Base-by-base conservation (phyloP, 768 basidiomycete species). In the Baorangia bicolor region DNA sequence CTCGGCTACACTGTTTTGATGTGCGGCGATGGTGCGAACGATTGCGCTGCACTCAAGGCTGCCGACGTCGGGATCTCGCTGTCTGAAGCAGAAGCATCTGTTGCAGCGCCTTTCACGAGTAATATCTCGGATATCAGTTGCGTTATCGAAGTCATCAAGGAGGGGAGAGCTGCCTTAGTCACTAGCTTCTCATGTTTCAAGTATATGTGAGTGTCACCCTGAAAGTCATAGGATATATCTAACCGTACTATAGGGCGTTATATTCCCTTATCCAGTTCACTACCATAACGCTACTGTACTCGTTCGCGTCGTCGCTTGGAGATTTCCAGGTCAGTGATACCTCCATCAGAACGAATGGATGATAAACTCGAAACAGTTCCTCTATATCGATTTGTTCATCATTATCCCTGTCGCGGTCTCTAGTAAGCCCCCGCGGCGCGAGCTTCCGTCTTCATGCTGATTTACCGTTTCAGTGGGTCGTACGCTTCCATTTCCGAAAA, bases 181-280 rank as follows among this genome's bases (percentile, higher is more conserved):
- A 98, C 97, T 1, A 96, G 94, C 70, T 99, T 99, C 74, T 95
- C 94, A 62, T 98, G 96, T 75, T 99, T 99, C 85, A 99, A 99
- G 74, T 99, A 98, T 67, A 99, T 99, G 96, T 95, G 64, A 72
- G 92, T 78, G 34, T 5, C 16, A 31, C 42, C 14, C 38, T 34
- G 38, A 30, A 43, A 21, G 39, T 47, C 21, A n/a, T 12, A 30
- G 31, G 23, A 42, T 27, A 23, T 7, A 28, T 33, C 62, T 60
- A 39, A 69, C 48, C 47, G 50, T 51, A 42, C 35, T 60, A 18
- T 64, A 98, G 95, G 96, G 97, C 97, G 0, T 73, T 99, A 41
- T 99, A 98, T 73, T 99, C 97, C 13, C 80, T 99, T 62, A 99
- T 99, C 49, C 97, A 99, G 70, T 99, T 99, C 69, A 98, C 95